Evolutionary conservation across 305 asterid genomes (phyloP).

Genomic region (Coffea humblotiana): DNA sequence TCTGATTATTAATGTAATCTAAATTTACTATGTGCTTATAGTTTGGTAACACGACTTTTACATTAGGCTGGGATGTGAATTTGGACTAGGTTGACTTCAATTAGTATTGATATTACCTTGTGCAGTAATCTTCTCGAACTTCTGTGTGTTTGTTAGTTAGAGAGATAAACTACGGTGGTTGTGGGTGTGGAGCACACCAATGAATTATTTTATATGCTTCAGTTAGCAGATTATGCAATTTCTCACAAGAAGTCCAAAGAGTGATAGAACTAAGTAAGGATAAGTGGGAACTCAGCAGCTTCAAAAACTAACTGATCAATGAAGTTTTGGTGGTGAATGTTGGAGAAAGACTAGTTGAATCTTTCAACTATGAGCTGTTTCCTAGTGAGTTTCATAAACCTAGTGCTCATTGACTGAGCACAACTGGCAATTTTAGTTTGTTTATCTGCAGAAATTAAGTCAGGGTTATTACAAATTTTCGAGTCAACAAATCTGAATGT

Average conservation of each 20-base stretch:
- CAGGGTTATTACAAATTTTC: background rate
- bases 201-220: background rate
- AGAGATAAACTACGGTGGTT: background rate
- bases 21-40: background rate
- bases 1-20: background rate
- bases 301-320: background rate
- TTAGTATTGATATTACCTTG: background rate
- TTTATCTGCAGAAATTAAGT: background rate
- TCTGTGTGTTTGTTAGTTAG: background rate
- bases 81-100: background rate
- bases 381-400: conserved; percentile 1
- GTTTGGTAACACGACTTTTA: background rate
- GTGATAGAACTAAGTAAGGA: background rate
- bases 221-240: background rate
- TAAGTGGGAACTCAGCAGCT: background rate
- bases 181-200: background rate
- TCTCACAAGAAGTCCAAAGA: background rate
- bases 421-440: background rate
- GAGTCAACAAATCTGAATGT: background rate
- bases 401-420: background rate
- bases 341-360: background rate
- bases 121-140: background rate
- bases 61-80: background rate
- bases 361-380: background rate
- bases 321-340: background rate